A percentile compares a stretch with the other conserved stretches of the same genome.
These are phyloP conservation scores for Leptographium flavum DNA, from an alignment of 2,329 filamentous ascomycete genomes.

Conservation along the genomic window DNA sequence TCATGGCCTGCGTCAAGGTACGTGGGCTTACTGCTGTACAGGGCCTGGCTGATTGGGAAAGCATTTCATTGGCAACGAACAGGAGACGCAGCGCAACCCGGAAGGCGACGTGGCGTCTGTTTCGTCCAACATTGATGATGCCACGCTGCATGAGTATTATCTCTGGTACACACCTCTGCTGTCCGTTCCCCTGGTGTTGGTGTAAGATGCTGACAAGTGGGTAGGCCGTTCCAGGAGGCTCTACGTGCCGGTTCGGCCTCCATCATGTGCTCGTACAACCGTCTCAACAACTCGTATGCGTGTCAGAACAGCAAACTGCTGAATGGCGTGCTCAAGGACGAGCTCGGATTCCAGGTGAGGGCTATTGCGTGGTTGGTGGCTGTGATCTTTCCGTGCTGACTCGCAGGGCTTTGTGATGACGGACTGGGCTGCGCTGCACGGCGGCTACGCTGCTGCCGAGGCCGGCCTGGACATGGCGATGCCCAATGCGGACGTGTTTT, in stretches of 20 bases:
- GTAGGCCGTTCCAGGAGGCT: constrained; percentile 53
- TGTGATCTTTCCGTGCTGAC: constrained; percentile 16
- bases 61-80: constrained; percentile 61
- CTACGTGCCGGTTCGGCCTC: constrained; percentile 43
- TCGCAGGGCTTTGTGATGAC: constrained; percentile 51
- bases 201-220: not conserved
- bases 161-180: not conserved
- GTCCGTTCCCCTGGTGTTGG: not conserved
- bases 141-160: constrained; percentile 19
- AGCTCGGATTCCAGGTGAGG: constrained; percentile 35
- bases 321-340: constrained; percentile 51
- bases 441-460: constrained; percentile 43
- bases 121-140: constrained; percentile 42
- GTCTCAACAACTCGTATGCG: constrained; percentile 55
- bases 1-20: constrained; percentile 51
- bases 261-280: constrained; percentile 53
- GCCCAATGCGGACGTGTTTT: constrained; percentile 30
- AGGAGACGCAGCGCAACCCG: constrained; percentile 59
- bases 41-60: constrained; percentile 18
- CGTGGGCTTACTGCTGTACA: constrained; percentile 32
- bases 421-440: constrained; percentile 54
- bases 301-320: constrained; percentile 55
- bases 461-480: constrained; percentile 61
- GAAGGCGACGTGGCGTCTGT: constrained; percentile 37
- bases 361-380: not conserved